phyloP scores from a whole-genome alignment of 2,329 filamentous ascomycete genomes.

The Dothiorella sarmentorum region DNA sequence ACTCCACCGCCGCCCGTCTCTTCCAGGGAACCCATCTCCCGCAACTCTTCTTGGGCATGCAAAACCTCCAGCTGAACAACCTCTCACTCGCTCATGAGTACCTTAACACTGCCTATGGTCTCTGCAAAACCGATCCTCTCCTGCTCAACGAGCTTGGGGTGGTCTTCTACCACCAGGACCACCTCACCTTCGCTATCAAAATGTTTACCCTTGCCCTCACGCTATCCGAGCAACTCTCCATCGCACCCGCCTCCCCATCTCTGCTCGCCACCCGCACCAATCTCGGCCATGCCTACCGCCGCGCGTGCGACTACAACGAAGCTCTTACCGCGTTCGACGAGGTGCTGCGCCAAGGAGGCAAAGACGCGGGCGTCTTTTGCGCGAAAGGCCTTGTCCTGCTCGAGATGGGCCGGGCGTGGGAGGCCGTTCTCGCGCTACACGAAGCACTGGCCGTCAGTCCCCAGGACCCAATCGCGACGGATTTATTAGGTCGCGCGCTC shows the following conservation, averaged over 20 bases:
- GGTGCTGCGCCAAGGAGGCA: slow-evolving; percentile 76
- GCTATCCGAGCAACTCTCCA: slow-evolving; percentile 75
- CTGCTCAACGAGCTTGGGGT: slow-evolving; percentile 94
- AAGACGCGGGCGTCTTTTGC: slow-evolving; percentile 73
- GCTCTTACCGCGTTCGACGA: slow-evolving; percentile 81
- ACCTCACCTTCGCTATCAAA: slow-evolving; percentile 68
- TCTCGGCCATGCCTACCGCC: slow-evolving; percentile 80
- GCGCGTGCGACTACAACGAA: slow-evolving; percentile 64
- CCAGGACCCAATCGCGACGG: slow-evolving; percentile 77
- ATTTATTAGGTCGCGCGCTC: slow-evolving; percentile 67
- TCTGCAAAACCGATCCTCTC: slow-evolving; percentile 81
- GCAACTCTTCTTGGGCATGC: slow-evolving; percentile 96
- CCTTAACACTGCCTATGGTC: slow-evolving; percentile 78
- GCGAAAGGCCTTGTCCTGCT: slow-evolving; percentile 82
- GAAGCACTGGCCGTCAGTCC: slow-evolving; percentile 76
- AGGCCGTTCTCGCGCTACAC: slow-evolving; percentile 78
- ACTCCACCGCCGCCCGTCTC: slow-evolving; percentile 87
- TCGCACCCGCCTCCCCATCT: slow-evolving; percentile 64
- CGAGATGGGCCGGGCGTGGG: slow-evolving; percentile 68
- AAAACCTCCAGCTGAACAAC: slow-evolving; percentile 94
- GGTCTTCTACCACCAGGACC: slow-evolving; percentile 89
- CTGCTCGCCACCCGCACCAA: slow-evolving; percentile 86
- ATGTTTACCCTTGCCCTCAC: slow-evolving; percentile 75
- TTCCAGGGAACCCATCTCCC: slow-evolving; percentile 97
- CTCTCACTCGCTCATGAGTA: slow-evolving; percentile 93